These are phyloP conservation scores for Microbotryum intermedium DNA, from an alignment of 1,284 basidiomycete species.

Conservation along the genomic window DNA sequence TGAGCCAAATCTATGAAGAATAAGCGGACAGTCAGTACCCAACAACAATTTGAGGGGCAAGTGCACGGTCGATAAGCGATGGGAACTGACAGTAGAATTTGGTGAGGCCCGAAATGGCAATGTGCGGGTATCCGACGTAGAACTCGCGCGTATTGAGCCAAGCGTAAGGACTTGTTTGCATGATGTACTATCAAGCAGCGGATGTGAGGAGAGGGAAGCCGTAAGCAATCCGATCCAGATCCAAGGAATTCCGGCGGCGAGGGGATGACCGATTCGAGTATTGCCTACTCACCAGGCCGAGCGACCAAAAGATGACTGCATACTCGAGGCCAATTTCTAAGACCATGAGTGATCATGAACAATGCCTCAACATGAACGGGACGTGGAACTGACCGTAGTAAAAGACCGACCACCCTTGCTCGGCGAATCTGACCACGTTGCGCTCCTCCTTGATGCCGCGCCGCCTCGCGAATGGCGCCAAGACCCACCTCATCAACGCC, in stretches of 20 bases:
- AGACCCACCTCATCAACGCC: constrained; percentile 56
- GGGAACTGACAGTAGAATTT: constrained; percentile 64
- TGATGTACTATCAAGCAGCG: constrained; percentile 57
- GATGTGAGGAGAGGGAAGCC: background rate
- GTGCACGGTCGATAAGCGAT: background rate
- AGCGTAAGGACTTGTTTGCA: constrained; percentile 60
- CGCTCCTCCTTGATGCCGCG: constrained; percentile 43
- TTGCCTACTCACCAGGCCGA: constrained; percentile 65
- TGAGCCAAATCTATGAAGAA: constrained; percentile 56
- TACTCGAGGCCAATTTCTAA: background rate
- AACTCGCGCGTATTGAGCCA: constrained; percentile 59
- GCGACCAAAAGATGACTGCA: constrained; percentile 54
- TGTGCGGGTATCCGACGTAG: constrained; percentile 77
- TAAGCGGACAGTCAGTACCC: background rate
- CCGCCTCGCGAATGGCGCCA: constrained; percentile 69
- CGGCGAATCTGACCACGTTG: constrained; percentile 71
- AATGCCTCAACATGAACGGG: background rate
- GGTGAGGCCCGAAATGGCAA: constrained; percentile 62
- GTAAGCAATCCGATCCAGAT: background rate
- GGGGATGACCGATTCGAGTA: constrained; percentile 15
- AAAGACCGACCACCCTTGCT: constrained; percentile 82
- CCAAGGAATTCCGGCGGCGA: background rate
- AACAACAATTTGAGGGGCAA: background rate
- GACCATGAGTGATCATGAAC: background rate
- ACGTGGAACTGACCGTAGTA: constrained; percentile 50